A percentile compares a stretch with the other conserved stretches of the same genome.
These are phyloP conservation scores for Pseudogymnoascus sp. DNA, from an alignment of 2,329 filamentous ascomycete genomes.

Conservation along the genomic window DNA sequence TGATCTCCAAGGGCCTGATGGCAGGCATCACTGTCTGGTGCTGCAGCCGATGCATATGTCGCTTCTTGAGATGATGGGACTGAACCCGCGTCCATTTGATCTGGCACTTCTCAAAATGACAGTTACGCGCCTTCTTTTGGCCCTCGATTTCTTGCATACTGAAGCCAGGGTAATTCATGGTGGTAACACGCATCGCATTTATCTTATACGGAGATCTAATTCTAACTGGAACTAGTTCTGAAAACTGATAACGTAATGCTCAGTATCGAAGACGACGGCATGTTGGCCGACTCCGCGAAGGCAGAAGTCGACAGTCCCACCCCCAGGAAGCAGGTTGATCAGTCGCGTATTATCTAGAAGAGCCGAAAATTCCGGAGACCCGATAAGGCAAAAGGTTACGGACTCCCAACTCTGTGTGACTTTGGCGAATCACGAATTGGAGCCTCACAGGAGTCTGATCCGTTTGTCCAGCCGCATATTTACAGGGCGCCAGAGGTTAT, in stretches of 20 bases:
- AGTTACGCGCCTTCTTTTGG: conserved; percentile 15
- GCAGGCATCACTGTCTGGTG: conserved; percentile 19
- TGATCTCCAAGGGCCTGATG: conserved; percentile 19
- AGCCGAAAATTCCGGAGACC: conserved; percentile 25
- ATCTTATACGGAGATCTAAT: conserved; percentile 8
- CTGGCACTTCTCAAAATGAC: conserved; percentile 17
- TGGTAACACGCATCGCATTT: conserved; percentile 16
- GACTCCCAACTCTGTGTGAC: conserved; percentile 27
- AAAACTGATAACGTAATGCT: conserved; percentile 29
- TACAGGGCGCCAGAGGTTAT: conserved; percentile 24
- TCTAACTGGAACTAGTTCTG: conserved; percentile 22
- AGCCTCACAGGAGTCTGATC: conserved; percentile 15
- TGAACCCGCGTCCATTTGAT: conserved; percentile 11
- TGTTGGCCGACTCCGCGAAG: conserved; percentile 22
- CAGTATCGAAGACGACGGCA: conserved; percentile 23
- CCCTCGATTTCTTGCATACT: conserved; percentile 22
- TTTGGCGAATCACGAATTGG: conserved; percentile 22
- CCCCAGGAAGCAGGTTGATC: conserved; percentile 24
- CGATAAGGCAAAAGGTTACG: conserved; percentile 16
- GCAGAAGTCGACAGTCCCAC: conserved; percentile 23
- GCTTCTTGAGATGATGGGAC: conserved; percentile 13
- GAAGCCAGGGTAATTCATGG: conserved; percentile 23
- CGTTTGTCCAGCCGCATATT: conserved; percentile 20
- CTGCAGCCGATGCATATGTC: conserved; percentile 19
- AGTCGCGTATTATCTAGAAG: conserved; percentile 27